Conservation (phyloP, 164 flowering plant genomes). For the Chimonanthus praecox region DNA sequence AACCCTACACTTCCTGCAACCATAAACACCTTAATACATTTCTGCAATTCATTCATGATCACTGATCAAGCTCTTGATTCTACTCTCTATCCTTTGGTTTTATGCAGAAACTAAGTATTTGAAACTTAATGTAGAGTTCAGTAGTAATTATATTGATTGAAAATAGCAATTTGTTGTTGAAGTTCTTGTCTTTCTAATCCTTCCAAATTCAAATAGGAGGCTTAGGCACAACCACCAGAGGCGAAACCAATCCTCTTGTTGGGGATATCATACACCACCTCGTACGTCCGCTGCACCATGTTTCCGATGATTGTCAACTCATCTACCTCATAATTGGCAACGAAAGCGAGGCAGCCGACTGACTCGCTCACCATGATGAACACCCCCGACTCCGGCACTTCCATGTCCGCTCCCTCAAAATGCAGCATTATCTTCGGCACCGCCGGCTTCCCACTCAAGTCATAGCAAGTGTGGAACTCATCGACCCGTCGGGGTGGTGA, state of each 20-base stretch:
- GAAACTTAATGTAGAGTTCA: too few relatives aligned
- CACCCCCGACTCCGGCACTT: background rate
- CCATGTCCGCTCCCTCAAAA: constrained; percentile 24
- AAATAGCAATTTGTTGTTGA: too few relatives aligned
- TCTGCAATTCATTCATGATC: too few relatives aligned
- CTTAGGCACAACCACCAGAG: constrained; percentile 28
- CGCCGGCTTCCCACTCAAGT: constrained; percentile 10
- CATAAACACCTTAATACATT: too few relatives aligned
- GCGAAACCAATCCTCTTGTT: constrained; percentile 40
- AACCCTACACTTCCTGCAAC: too few relatives aligned
- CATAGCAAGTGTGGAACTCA: constrained; percentile 40
- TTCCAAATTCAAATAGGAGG: too few relatives aligned
- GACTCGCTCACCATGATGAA: constrained; percentile 2
- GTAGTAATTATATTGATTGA: too few relatives aligned
- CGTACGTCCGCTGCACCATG: constrained; percentile 34
- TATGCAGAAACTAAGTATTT: too few relatives aligned
- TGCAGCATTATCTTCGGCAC: constrained; percentile 27
- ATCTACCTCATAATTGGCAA: constrained; percentile 6
- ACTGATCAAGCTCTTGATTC: too few relatives aligned
- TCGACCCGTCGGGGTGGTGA: constrained; percentile 20
- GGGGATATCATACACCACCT: constrained; percentile 35
- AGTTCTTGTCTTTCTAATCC: too few relatives aligned
- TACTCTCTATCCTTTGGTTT: too few relatives aligned
- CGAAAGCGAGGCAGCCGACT: constrained; percentile 39
- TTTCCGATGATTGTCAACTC: constrained; percentile 40